A percentile compares a stretch with the other conserved stretches of the same genome.
phyloP scores from a whole-genome alignment of 2,329 filamentous ascomycete species.

The Diaporthe ilicicola region DNA sequence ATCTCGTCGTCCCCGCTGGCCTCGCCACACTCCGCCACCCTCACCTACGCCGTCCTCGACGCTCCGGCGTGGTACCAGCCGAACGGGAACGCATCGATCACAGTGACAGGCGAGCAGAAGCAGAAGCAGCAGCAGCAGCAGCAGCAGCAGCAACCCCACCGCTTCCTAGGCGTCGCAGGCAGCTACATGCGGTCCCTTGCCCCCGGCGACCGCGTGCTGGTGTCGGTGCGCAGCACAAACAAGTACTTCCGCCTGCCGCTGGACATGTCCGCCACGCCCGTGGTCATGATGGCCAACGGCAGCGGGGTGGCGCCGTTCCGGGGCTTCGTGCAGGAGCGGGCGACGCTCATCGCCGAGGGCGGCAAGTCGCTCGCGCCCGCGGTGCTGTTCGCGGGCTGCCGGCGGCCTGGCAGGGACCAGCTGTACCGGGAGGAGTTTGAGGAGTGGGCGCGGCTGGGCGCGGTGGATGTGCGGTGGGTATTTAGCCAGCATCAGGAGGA shows the following conservation, averaged over 20 bases:
- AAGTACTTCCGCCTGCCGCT: slow-evolving; percentile 57
- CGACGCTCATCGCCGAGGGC: slow-evolving; percentile 57
- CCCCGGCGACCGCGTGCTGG: slow-evolving; percentile 51
- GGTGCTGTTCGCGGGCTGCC: slow-evolving; percentile 73
- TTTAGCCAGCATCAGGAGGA: slow-evolving; percentile 62
- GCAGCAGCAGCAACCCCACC: slow-evolving; percentile 46
- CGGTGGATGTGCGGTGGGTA: slow-evolving; percentile 68
- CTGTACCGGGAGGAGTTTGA: slow-evolving; percentile 68
- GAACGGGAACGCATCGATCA: background rate
- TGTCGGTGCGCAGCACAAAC: slow-evolving; percentile 58
- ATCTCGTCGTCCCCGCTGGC: slow-evolving; percentile 77
- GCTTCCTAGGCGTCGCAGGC: slow-evolving; percentile 65
- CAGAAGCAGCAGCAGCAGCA: slow-evolving; percentile 38
- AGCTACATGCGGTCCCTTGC: slow-evolving; percentile 63
- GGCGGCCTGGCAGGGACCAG: slow-evolving; percentile 61
- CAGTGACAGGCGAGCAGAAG: too few relatives aligned
- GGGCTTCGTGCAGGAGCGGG: slow-evolving; percentile 69
- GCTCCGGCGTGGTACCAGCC: slow-evolving; percentile 55
- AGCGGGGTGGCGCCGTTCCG: slow-evolving; percentile 69
- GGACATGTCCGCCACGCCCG: slow-evolving; percentile 53
- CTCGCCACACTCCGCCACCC: slow-evolving; percentile 62
- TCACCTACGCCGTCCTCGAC: slow-evolving; percentile 74
- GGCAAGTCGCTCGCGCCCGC: slow-evolving; percentile 61
- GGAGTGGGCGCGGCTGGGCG: slow-evolving; percentile 67
- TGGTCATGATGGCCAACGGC: slow-evolving; percentile 62